These are phyloP conservation scores for Olyra latifolia DNA, from an alignment of 176 grass and related monocot species.

Conservation along the genomic window DNA sequence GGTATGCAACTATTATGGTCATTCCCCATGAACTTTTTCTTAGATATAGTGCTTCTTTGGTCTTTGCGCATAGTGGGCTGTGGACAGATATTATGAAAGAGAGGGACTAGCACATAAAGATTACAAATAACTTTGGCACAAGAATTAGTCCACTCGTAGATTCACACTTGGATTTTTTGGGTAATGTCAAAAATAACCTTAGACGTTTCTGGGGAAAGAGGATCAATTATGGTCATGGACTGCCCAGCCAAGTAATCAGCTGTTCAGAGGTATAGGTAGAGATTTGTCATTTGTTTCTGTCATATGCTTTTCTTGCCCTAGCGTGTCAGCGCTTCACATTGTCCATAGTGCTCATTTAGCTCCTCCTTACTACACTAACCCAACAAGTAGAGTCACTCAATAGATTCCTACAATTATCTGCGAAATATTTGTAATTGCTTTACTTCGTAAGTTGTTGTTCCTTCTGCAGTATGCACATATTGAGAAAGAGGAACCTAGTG, in stretches of 20 bases:
- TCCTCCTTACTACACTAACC: not conserved
- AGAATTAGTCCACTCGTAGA: not conserved
- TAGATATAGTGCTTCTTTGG: no score
- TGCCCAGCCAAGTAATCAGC: not conserved
- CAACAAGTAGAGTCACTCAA: not conserved
- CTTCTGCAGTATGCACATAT: not conserved
- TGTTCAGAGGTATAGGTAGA: not conserved
- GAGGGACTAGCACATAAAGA: not conserved
- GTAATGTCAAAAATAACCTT: not conserved
- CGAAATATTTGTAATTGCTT: not conserved
- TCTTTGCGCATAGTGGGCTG: no score
- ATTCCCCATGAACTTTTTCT: no score
- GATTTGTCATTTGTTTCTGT: not conserved
- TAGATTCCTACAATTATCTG: not conserved
- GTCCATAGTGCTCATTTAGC: not conserved
- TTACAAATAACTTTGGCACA: not conserved
- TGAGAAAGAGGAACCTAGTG: constrained; percentile 1
- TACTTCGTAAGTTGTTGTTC: not conserved
- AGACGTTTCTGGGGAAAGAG: not conserved
- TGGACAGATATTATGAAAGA: no score
- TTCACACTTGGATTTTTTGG: not conserved
- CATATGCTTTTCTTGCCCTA: not conserved
- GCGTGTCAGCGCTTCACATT: not conserved
- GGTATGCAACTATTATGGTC: no score
- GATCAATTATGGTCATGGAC: not conserved